Base-by-base conservation (phyloP, 768 basidiomycete genomes). In the Suillus ampliporus region DNA sequence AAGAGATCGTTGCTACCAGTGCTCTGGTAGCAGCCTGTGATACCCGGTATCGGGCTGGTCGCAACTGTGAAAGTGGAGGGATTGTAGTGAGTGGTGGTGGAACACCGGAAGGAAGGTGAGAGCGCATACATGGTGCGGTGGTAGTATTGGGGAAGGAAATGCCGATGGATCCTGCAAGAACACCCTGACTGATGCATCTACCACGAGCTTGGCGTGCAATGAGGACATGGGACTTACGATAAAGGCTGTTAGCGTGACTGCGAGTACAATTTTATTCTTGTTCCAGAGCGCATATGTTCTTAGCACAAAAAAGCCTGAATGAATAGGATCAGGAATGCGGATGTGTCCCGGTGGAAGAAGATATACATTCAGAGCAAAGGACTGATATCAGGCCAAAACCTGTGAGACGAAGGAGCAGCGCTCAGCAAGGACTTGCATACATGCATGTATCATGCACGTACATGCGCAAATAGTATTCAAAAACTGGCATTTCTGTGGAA, bases 21-120 rank as follows among this genome's bases (percentile, higher is more conserved):
- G 23, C 37, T 26, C 10, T 26, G 37, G 53, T 54, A 54, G 37
- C 53, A 54, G 21, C 53, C 53, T 23, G 53, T 38, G 5, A 38
- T 54, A 15, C 53, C 53, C 2, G 53, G 53, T 2, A 54, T 54
- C 17, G 5, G 5, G 2, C 37, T 54, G 3, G 8, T 38, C 5
- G 21, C 35, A 38, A 38, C 53, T 54, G 15, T 23, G 9, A 17
- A 37, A 37, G 35, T 15, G 5, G 1, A 51, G 26, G 10, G 21
- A 38, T 5, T 37, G 9, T 44, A 4, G 9, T 54, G 5, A 54
- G 17, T 26, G 10, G 15, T 26, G 5, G 15, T 19, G 17, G 5
- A 54, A 26, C 10, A 2, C 14, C 8, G 9, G 13, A 19, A 13
- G 3, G 15, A 2, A 35, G 19, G 2, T 23, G n/a, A 23, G 35